Conservation (phyloP, 176 grass and related monocot genomes). For the Cymbopogon citratus region DNA sequence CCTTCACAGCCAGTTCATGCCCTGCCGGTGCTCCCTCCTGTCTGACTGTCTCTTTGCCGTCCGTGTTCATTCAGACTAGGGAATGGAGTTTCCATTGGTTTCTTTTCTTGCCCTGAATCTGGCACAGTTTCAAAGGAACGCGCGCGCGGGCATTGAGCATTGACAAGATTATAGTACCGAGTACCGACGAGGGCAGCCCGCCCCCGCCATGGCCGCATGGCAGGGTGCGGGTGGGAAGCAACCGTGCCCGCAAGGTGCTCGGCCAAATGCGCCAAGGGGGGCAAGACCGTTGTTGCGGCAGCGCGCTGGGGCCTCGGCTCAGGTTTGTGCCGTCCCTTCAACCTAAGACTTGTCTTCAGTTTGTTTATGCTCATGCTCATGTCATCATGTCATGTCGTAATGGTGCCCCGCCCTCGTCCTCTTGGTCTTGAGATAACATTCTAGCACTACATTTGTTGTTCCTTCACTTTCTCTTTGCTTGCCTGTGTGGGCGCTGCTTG, state of each 20-base stretch:
- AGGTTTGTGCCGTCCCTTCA: background rate
- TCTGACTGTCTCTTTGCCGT: background rate
- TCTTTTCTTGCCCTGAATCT: background rate
- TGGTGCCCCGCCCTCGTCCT: background rate
- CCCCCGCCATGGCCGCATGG: too few relatives aligned
- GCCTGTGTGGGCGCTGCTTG: background rate
- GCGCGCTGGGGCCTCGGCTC: background rate
- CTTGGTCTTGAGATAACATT: background rate
- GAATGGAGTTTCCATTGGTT: background rate
- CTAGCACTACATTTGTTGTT: background rate
- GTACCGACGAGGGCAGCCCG: too few relatives aligned
- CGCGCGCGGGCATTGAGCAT: too few relatives aligned
- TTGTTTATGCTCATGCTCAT: background rate
- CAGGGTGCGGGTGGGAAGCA: background rate
- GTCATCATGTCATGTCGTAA: background rate
- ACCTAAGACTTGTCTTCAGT: background rate
- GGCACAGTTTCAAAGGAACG: too few relatives aligned
- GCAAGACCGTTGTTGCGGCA: background rate
- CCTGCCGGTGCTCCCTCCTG: background rate
- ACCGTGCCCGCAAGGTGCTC: background rate
- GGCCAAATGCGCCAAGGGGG: background rate
- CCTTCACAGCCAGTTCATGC: background rate
- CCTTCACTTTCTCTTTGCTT: background rate
- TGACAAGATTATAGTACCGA: too few relatives aligned
- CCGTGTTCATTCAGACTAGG: background rate